A percentile compares a stretch with the other conserved stretches of the same genome.
These are phyloP conservation scores for Thermomyces lanuginosus DNA, from an alignment of 2,329 filamentous ascomycete species.

Conservation along the genomic window DNA sequence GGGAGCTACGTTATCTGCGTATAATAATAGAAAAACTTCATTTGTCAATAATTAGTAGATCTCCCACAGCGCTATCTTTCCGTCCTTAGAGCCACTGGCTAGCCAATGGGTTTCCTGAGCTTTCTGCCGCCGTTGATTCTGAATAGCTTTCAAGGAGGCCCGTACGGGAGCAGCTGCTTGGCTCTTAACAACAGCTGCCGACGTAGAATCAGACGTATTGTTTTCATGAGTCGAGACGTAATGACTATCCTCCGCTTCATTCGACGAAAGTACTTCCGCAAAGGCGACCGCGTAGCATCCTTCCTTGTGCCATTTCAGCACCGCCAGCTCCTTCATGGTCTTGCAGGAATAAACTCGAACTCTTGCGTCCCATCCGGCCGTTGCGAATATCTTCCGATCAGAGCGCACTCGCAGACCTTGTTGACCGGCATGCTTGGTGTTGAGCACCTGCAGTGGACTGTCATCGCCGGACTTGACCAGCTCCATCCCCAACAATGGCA, in stretches of 20 bases:
- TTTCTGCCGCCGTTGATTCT: conserved; percentile 45
- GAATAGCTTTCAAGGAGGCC: conserved; percentile 35
- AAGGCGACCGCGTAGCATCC: conserved; percentile 75
- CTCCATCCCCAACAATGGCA: no score
- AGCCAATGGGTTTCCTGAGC: conserved; percentile 70
- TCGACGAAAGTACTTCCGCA: conserved; percentile 25
- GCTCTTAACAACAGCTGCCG: neutral
- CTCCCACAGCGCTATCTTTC: conserved; percentile 90
- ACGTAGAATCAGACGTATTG: conserved; percentile 1
- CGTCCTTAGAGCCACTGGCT: conserved; percentile 81
- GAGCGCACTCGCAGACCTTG: conserved; percentile 62
- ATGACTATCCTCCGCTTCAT: no score
- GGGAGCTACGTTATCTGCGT: conserved; percentile 1
- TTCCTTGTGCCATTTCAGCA: conserved; percentile 84
- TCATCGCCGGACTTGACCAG: conserved; percentile 8
- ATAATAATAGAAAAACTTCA: conserved; percentile 1
- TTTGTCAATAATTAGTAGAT: conserved; percentile 46
- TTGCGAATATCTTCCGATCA: conserved; percentile 71
- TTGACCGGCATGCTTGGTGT: conserved; percentile 83
- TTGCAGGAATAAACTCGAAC: conserved; percentile 67
- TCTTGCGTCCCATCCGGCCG: conserved; percentile 79
- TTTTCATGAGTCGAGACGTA: neutral
- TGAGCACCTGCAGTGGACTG: conserved; percentile 42
- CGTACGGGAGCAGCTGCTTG: conserved; percentile 1
- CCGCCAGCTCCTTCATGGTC: conserved; percentile 71